Percentiles rank a stretch among this genome's conserved stretches.
These are phyloP conservation scores for Volvariella volvacea DNA, from an alignment of 1,284 basidiomycete species.

Conservation along the genomic window DNA sequence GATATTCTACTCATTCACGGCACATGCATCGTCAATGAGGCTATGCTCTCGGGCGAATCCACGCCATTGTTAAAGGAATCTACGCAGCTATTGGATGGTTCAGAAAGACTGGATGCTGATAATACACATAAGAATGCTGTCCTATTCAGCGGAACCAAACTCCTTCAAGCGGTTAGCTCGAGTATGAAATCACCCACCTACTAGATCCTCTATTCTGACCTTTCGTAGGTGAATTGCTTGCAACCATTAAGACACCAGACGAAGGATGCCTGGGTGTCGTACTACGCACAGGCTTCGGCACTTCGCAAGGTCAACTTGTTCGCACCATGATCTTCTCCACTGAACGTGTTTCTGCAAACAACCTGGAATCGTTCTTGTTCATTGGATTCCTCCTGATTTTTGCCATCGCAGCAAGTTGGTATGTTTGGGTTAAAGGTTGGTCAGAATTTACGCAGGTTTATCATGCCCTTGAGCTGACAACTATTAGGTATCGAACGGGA, in stretches of 20 bases:
- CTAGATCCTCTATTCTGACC: background rate
- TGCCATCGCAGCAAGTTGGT: constrained; percentile 91
- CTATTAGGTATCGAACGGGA: constrained; percentile 75
- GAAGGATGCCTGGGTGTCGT: constrained; percentile 88
- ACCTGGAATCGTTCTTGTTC: constrained; percentile 89
- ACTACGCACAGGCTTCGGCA: constrained; percentile 93
- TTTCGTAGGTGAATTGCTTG: constrained; percentile 29
- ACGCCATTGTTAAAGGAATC: constrained; percentile 93
- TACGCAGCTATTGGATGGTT: constrained; percentile 74
- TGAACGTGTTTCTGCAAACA: constrained; percentile 92
- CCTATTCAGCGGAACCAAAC: constrained; percentile 91
- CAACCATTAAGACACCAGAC: constrained; percentile 68
- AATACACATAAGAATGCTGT: constrained; percentile 82
- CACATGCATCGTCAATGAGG: constrained; percentile 93
- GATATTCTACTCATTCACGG: constrained; percentile 87
- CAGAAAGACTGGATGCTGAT: constrained; percentile 79
- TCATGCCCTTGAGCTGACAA: constrained; percentile 2
- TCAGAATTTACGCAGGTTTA: constrained; percentile 1
- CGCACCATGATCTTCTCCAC: constrained; percentile 97
- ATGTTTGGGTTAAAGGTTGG: constrained; percentile 90
- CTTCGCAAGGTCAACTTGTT: constrained; percentile 91
- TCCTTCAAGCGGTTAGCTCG: constrained; percentile 72
- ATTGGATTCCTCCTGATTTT: constrained; percentile 95
- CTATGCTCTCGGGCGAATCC: constrained; percentile 95
- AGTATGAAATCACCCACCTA: constrained; percentile 23